Percentiles rank a stretch among this genome's conserved stretches.
Conservation (phyloP, 495 filamentous ascomycete genomes). For the Bombardia bombarda region DNA sequence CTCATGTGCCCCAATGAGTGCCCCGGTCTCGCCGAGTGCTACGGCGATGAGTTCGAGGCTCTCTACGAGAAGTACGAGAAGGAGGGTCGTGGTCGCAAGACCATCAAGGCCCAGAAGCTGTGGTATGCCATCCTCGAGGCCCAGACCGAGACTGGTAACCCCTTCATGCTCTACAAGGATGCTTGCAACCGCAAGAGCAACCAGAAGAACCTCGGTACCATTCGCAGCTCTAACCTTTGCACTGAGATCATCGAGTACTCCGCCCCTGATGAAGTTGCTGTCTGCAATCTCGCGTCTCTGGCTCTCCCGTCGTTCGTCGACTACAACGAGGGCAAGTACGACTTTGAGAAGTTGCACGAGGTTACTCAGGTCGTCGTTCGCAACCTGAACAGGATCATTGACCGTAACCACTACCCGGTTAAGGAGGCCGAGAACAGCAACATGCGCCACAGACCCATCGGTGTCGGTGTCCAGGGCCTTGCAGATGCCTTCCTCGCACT, state of each 20-base stretch:
- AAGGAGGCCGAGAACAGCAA: constrained; percentile 89
- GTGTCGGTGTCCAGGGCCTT: constrained; percentile 93
- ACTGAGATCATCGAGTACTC: constrained; percentile 98
- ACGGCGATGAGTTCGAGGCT: constrained; percentile 93
- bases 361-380: constrained; percentile 81
- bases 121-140: constrained; percentile 98
- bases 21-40: constrained; percentile 89
- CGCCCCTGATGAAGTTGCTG: constrained; percentile 94
- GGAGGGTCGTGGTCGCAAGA: constrained; percentile 81
- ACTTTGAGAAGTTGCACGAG: constrained; percentile 93
- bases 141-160: constrained; percentile 97
- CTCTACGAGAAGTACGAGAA: constrained; percentile 92
- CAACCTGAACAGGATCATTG: constrained; percentile 96
- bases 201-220: constrained; percentile 98
- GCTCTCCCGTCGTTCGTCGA: constrained; percentile 87
- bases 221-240: constrained; percentile 96
- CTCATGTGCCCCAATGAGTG: constrained; percentile 96
- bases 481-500: constrained; percentile 98
- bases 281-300: constrained; percentile 94
- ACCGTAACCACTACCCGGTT: constrained; percentile 95
- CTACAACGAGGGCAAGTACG: constrained; percentile 68
- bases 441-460: constrained; percentile 89
- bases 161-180: constrained; percentile 99
- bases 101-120: constrained; percentile 94
- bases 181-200: constrained; percentile 97